These are phyloP conservation scores for Exophiala aquamarina DNA, from an alignment of 2,329 filamentous ascomycete genomes.

Conservation along the genomic window DNA sequence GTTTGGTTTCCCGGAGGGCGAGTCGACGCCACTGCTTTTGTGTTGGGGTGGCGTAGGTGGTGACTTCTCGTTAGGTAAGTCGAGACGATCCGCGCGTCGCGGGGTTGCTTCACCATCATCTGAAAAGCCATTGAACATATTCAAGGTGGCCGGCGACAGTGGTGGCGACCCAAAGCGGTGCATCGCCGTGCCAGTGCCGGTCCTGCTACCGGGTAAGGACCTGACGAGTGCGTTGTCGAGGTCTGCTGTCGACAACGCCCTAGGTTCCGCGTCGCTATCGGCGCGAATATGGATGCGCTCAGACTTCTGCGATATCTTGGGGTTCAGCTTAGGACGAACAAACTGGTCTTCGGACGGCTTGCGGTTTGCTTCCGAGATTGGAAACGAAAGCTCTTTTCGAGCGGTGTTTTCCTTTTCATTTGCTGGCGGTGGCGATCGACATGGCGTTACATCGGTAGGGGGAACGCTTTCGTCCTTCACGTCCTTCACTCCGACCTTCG, in stretches of 20 bases:
- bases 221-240: slow-evolving; percentile 3
- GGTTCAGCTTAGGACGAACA: neutral
- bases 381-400: neutral
- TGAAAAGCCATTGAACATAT: slow-evolving; percentile 7
- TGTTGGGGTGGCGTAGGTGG: neutral
- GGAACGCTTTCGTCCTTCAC: too few relatives aligned
- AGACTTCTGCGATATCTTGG: neutral
- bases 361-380: neutral
- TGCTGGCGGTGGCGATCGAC: too few relatives aligned
- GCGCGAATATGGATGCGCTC: neutral
- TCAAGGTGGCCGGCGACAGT: neutral
- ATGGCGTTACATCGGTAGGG: too few relatives aligned
- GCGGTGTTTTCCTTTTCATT: neutral
- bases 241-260: slow-evolving; percentile 1
- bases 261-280: slow-evolving; percentile 5
- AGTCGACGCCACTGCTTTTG: slow-evolving; percentile 4
- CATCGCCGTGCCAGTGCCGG: neutral
- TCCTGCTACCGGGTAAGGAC: neutral
- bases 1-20: slow-evolving; percentile 5
- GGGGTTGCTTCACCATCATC: slow-evolving; percentile 12
- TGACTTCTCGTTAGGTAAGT: neutral
- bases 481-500: neutral
- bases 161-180: slow-evolving; percentile 1
- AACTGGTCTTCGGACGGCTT: neutral
- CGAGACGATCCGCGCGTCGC: neutral